Evolutionary conservation across 2,329 filamentous ascomycete genomes (phyloP).

Genomic region (Nigrograna mackinnonii): DNA sequence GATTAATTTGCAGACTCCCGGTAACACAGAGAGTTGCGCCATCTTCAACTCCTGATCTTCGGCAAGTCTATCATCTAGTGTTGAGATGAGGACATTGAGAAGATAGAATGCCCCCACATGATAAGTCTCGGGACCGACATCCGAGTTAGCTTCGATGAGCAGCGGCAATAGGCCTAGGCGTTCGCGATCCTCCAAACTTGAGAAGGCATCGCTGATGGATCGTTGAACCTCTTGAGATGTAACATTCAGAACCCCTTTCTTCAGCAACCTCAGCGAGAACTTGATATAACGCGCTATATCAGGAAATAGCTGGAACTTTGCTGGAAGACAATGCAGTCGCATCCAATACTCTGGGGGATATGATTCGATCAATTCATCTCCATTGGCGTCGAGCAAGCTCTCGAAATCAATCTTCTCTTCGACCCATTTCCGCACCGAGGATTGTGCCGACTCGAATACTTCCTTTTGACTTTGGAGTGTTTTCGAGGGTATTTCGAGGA

Average conservation of each 20-base stretch:
- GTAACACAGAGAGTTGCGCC: slow-evolving; percentile 31
- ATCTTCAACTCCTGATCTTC: slow-evolving; percentile 23
- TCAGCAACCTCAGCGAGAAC: slow-evolving; percentile 23
- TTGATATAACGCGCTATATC: slow-evolving; percentile 21
- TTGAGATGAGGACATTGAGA: slow-evolving; percentile 28
- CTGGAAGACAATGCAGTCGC: slow-evolving; percentile 19
- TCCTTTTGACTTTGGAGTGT: slow-evolving; percentile 17
- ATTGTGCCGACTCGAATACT: slow-evolving; percentile 15
- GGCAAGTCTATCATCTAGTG: slow-evolving; percentile 27
- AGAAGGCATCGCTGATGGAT: background rate
- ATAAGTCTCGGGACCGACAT: no score
- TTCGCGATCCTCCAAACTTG: no score
- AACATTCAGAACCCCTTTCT: slow-evolving; percentile 15
- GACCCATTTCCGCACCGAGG: slow-evolving; percentile 25
- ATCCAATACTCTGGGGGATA: slow-evolving; percentile 6
- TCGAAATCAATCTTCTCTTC: slow-evolving; percentile 21
- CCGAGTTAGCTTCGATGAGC: no score
- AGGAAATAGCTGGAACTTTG: slow-evolving; percentile 26
- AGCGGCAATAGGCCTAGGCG: no score
- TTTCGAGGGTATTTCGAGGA: slow-evolving; percentile 25
- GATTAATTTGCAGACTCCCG: slow-evolving; percentile 25
- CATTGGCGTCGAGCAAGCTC: background rate
- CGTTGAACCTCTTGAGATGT: slow-evolving; percentile 3
- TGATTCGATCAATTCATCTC: background rate
- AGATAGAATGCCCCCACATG: slow-evolving; percentile 17